These are phyloP conservation scores for Auriculariales sp. DNA, from an alignment of 768 basidiomycete species.

Conservation along the genomic window DNA sequence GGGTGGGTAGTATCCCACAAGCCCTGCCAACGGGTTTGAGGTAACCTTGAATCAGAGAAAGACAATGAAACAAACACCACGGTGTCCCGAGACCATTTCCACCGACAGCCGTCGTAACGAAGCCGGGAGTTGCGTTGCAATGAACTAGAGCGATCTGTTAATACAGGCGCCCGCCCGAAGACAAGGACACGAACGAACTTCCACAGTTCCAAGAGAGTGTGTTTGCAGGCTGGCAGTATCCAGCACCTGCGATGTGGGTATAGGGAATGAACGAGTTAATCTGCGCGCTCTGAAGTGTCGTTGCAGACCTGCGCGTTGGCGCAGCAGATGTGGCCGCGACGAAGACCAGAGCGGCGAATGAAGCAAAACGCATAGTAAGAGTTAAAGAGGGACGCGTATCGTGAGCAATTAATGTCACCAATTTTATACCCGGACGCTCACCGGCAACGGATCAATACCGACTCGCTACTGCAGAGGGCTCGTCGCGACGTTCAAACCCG, in stretches of 20 bases:
- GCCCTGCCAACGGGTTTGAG: slow-evolving; percentile 29
- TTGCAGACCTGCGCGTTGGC: no score
- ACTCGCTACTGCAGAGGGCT: no score
- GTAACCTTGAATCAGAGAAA: no score
- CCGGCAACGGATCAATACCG: no score
- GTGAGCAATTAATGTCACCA: no score
- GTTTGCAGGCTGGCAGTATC: slow-evolving; percentile 28
- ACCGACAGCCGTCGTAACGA: slow-evolving; percentile 26
- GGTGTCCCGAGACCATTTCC: slow-evolving; percentile 23
- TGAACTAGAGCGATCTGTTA: slow-evolving; percentile 18
- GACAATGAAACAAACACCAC: neutral
- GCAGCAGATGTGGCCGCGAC: no score
- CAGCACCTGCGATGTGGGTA: slow-evolving; percentile 35
- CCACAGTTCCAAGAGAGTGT: slow-evolving; percentile 42
- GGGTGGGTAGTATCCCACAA: slow-evolving; percentile 34
- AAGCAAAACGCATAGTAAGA: no score
- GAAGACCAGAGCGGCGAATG: no score
- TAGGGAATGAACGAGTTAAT: slow-evolving; percentile 31
- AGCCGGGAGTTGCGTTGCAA: slow-evolving; percentile 32
- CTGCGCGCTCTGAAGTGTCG: no score
- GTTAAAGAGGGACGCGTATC: no score
- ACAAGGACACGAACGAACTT: slow-evolving; percentile 16
- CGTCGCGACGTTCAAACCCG: no score
- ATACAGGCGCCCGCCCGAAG: neutral
- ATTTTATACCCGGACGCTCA: no score